A percentile compares a stretch with the other conserved stretches of the same genome.
Evolutionary conservation across 345 rosid species (phyloP).

Genomic region (Arabis alpina): DNA sequence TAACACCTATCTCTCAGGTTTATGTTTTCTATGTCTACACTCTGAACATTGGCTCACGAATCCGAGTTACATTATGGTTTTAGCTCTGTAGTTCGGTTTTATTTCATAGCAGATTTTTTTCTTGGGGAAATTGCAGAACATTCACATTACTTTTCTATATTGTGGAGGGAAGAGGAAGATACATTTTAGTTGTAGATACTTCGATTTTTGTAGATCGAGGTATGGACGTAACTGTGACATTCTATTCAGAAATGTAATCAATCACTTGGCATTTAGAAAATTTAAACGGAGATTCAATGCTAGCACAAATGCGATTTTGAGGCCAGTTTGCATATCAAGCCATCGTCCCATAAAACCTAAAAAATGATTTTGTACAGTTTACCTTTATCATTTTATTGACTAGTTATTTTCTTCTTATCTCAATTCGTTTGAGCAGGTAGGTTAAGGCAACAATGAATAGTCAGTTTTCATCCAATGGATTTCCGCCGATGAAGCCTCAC

Average conservation of each 20-base stretch:
- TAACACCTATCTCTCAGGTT: background rate
- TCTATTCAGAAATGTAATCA: background rate
- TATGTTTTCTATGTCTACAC: background rate
- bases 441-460: constrained; percentile 50
- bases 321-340: background rate
- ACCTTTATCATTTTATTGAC: constrained; percentile 4
- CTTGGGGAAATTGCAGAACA: background rate
- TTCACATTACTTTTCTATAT: background rate
- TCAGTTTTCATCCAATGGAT: constrained; percentile 75
- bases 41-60: background rate
- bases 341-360: constrained; percentile 1
- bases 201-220: background rate
- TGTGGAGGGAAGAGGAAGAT: background rate
- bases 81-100: no score
- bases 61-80: no score
- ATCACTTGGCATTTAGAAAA: background rate
- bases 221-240: background rate
- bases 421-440: constrained; percentile 29
- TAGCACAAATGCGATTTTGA: background rate
- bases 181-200: background rate
- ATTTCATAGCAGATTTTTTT: background rate
- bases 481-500: constrained; percentile 59
- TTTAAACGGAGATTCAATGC: background rate
- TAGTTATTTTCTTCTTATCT: background rate
- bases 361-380: constrained; percentile 2